Evolutionary conservation across 495 filamentous ascomycete genomes (phyloP).

Genomic region (Polyplosphaeria fusca): DNA sequence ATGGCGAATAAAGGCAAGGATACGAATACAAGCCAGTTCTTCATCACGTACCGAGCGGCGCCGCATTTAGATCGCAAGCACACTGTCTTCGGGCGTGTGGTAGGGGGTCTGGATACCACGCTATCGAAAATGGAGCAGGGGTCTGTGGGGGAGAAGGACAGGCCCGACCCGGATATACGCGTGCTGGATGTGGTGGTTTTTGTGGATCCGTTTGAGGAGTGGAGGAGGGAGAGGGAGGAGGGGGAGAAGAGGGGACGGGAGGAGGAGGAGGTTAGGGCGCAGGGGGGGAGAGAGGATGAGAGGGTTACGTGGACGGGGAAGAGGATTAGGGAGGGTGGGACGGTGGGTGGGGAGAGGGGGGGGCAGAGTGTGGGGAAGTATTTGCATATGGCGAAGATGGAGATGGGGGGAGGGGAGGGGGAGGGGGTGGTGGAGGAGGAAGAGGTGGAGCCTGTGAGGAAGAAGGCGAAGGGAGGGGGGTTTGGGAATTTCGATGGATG

Average conservation of each 20-base stretch:
- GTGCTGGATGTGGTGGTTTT: slow-evolving; percentile 84
- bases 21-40: slow-evolving; percentile 93
- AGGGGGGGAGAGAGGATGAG: slow-evolving; percentile 69
- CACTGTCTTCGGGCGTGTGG: slow-evolving; percentile 87
- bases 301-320: slow-evolving; percentile 91
- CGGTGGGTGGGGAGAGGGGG: slow-evolving; percentile 46
- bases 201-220: slow-evolving; percentile 95
- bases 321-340: slow-evolving; percentile 46
- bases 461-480: slow-evolving; percentile 75
- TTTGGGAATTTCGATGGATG: slow-evolving; percentile 93
- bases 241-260: slow-evolving; percentile 41
- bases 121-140: slow-evolving; percentile 70
- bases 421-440: slow-evolving; percentile 56
- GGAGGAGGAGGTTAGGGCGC: slow-evolving; percentile 43
- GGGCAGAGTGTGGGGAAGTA: slow-evolving; percentile 76
- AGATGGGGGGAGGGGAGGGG: slow-evolving; percentile 51
- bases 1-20: slow-evolving; percentile 99
- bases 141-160: slow-evolving; percentile 62
- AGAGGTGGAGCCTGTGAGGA: slow-evolving; percentile 67
- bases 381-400: slow-evolving; percentile 54
- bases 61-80: slow-evolving; percentile 90
- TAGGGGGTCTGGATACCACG: slow-evolving; percentile 68
- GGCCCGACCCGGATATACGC: slow-evolving; percentile 68
- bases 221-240: slow-evolving; percentile 60
- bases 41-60: slow-evolving; percentile 80